phyloP scores from a whole-genome alignment of 2,329 filamentous ascomycete genomes.

The Alternaria panax region DNA sequence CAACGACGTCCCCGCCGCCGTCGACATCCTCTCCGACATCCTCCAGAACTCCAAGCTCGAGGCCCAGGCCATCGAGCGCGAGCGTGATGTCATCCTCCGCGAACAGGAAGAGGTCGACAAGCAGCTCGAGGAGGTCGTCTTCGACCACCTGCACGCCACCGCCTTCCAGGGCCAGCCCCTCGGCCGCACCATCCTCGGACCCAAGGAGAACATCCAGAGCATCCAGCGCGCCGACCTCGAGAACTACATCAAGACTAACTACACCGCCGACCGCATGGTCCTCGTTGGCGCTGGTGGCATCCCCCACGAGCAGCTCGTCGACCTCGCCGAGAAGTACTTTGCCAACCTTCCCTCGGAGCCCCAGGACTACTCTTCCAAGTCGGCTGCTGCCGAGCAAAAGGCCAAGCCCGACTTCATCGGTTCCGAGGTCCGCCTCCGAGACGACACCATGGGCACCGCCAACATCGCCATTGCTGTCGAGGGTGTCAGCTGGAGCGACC shows the following conservation, averaged over 20 bases:
- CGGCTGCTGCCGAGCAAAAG: slow-evolving; percentile 77
- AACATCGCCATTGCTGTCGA: slow-evolving; percentile 99
- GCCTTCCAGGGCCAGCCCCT: slow-evolving; percentile 96
- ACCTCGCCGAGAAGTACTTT: slow-evolving; percentile 97
- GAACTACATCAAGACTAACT: slow-evolving; percentile 99
- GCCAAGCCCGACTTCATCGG: slow-evolving; percentile 93
- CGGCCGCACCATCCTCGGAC: slow-evolving; percentile 95
- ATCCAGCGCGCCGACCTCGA: slow-evolving; percentile 90
- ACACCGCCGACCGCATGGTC: slow-evolving; percentile 99
- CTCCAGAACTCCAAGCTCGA: slow-evolving; percentile 99
- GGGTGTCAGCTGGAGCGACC: slow-evolving; percentile 99
- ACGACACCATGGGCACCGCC: slow-evolving; percentile 94
- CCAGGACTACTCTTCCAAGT: slow-evolving; percentile 75
- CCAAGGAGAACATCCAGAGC: slow-evolving; percentile 96
- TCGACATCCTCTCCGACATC: slow-evolving; percentile 98
- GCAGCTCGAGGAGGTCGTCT: slow-evolving; percentile 99
- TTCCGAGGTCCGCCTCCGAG: slow-evolving; percentile 92
- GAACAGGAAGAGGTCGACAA: slow-evolving; percentile 99
- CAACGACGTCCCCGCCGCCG: slow-evolving; percentile 91
- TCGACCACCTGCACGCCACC: slow-evolving; percentile 98
- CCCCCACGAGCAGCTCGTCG: slow-evolving; percentile 91
- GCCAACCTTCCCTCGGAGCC: slow-evolving; percentile 76
- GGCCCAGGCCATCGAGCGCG: slow-evolving; percentile 88
- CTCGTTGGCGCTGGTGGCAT: slow-evolving; percentile 94
- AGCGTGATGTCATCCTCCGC: slow-evolving; percentile 97